Evolutionary conservation across 176 grass and related monocot species (phyloP).

Genomic region (Sorghum bicolor): Sorghum_bicolor_NCBIv3 NC_012873.2:65133501-65134000

Average conservation of each 20-base stretch:
- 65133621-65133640: slow-evolving; percentile 12
- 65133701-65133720: not conserved
- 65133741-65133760: not conserved
- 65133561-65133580: slow-evolving; percentile 44
- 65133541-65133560: slow-evolving; percentile 28
- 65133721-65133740: not conserved
- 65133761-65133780: not conserved
- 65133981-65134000: slow-evolving; percentile 15
- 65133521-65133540: not conserved
- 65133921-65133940: not conserved
- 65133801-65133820: not conserved
- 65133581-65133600: slow-evolving; percentile 28
- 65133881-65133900: not conserved
- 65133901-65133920: not conserved
- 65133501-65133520: not conserved
- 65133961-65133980: not conserved
- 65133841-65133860: not conserved
- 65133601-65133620: not conserved
- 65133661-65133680: not conserved
- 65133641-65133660: slow-evolving; percentile 2
- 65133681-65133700: not conserved
- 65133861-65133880: not conserved
- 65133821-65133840: not conserved
- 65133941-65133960: slow-evolving; percentile 20
- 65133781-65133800: too few relatives aligned